A percentile compares a stretch with the other conserved stretches of the same genome.
Conservation (phyloP, 306 rosid genomes). For the Casuarina equisetifolia region DNA sequence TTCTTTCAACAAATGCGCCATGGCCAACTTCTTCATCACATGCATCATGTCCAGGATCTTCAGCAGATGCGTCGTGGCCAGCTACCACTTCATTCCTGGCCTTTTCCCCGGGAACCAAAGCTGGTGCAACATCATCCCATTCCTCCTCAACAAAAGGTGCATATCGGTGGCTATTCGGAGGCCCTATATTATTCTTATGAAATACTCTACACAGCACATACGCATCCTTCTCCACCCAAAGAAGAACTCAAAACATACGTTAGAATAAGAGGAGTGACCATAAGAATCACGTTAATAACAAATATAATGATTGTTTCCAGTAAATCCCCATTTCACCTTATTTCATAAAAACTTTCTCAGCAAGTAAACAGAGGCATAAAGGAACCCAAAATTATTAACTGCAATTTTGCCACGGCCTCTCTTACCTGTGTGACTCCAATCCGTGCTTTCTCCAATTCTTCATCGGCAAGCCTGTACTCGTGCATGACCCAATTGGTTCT, state of each 20-base stretch:
- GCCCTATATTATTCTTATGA: conserved; percentile 98
- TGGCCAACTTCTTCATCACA: conserved; percentile 1
- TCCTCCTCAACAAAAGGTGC: conserved; percentile 97
- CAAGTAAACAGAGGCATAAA: conserved; percentile 7
- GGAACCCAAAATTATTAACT: conserved; percentile 4
- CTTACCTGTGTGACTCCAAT: conserved; percentile 76
- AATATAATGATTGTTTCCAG: conserved; percentile 12
- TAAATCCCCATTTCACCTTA: conserved; percentile 32
- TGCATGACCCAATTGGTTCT: conserved; percentile 99
- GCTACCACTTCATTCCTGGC: conserved; percentile 33
- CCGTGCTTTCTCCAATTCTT: conserved; percentile 65
- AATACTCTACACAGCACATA: conserved; percentile 96
- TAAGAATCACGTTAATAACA: not conserved
- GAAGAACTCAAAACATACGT: conserved; percentile 34
- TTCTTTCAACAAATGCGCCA: not conserved
- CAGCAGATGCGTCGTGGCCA: conserved; percentile 30
- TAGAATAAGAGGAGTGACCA: not conserved
- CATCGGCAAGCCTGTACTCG: conserved; percentile 90
- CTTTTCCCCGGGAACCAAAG: conserved; percentile 65
- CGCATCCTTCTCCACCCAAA: conserved; percentile 80
- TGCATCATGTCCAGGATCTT: conserved; percentile 23
- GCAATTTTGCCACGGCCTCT: conserved; percentile 42
- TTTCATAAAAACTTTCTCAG: conserved; percentile 13
- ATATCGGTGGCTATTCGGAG: conserved; percentile 97
- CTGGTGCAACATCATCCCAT: conserved; percentile 70